Evolutionary conservation across 129 eudicot genomes (phyloP), one percentile per base, ranked within the genome.

Genomic region (Centella asiatica): DNA sequence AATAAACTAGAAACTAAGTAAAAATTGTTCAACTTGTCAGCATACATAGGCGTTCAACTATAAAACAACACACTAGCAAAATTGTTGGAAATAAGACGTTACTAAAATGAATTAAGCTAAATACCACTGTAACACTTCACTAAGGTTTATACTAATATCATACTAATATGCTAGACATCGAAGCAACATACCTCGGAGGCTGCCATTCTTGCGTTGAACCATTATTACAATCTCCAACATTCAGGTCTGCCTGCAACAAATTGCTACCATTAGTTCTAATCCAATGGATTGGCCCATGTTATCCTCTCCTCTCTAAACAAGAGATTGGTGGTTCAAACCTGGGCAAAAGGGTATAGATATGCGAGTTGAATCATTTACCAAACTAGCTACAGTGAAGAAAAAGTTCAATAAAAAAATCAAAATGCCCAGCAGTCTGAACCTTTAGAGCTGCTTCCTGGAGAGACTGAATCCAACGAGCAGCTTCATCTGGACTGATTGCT

Each of bases 401-500:
- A n/a, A n/a, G n/a, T n/a, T n/a, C n/a, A n/a, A n/a, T n/a, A 48
- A 5, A 34, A 34, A 40, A 62, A 56, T 66, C 6, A 20, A 71
- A 50, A 64, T 27, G 20, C 24, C 50, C 44, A 75, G 53, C 14
- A 64, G 48, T 49, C 48, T 73, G 42, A 2, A 85, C 94, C 95
- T 82, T 74, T 55, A 72, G 59, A 59, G 87, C 74, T 54, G 77
- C 69, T 34, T 82, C 84, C 37, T 66, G 78, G 32, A 86, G 55
- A 20, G 76, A 69, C 52, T 75, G 79, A 50, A 86, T 77, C 95
- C 95, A 86, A 63, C 69, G 72, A 47, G 90, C 84, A 50, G 87
- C 86, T 72, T 86, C 90, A 61, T 83, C 87, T n/a, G 80, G 82
- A 82, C 76, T 79, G 65, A 60, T 77, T 69, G 90, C 90, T 73